Evolutionary conservation across 1,284 basidiomycete genomes (phyloP), one percentile per base, ranked within the genome.

Genomic region (Leccinum angustisporum): DNA sequence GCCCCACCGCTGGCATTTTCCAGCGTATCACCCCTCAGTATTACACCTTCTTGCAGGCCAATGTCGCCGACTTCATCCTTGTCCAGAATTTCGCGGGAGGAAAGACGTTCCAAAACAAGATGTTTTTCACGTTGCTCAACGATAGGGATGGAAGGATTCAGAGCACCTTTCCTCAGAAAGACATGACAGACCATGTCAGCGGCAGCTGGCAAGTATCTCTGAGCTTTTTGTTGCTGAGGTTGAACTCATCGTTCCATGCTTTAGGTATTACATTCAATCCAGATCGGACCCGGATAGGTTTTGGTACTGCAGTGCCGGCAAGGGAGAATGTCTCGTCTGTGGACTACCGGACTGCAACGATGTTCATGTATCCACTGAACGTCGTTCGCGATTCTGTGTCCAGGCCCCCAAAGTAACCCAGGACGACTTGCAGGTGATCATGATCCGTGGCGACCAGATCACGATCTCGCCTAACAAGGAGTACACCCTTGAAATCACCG

Each of bases 91-190:
- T 52, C 7, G 2, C 5, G 10, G 51, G 11, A 27, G 51, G 51
- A 11, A 52, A 52, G 14, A 11, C 51, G 16, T 52, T 52, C 30
- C 51, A 52, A 27, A 30, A 52, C 51, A 52, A 30, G 8, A 52
- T 52, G 51, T 52, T 52, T 9, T 52, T 52, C 51, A 52, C 51
- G 27, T n/a, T 52, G 51, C 14, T 52, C 14, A 52, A 11, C 27
- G 51, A 52, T n/a, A 27, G 51, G 30, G 51, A 52, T 52, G 51
- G 51, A 52, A 30, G 51, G 51, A 30, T 52, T 52, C 51, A 52
- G 51, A 52, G 30, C 16, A 52, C 51, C 27, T 52, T 52, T 30
- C 51, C 51, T 52, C 51, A 52, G 27, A 9, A 52, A 30, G 51
- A 30, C 16, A 30, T 52, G 5, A 52, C 51, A 6, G 51, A 52